phyloP scores from a whole-genome alignment of 2,329 filamentous ascomycete genomes.

The Trichoderma sp. region DNA sequence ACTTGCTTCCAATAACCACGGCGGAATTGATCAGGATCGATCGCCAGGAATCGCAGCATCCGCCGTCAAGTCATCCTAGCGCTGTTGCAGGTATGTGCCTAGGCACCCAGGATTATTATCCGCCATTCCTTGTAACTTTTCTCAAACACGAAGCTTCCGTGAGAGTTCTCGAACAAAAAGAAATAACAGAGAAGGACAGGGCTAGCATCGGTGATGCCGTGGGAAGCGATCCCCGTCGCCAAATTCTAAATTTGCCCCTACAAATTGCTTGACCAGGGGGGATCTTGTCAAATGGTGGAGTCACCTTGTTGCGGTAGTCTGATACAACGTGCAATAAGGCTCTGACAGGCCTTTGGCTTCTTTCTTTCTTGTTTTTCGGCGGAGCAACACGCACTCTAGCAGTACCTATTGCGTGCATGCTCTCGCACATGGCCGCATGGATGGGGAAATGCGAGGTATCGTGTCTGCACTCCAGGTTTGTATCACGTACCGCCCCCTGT shows the following conservation, averaged over 20 bases:
- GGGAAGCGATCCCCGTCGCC: not conserved
- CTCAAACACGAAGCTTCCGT: slow-evolving; percentile 7
- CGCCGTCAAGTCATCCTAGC: slow-evolving; percentile 1
- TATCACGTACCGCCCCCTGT: not conserved
- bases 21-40: not conserved
- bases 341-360: slow-evolving; percentile 4
- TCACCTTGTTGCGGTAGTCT: slow-evolving; percentile 12
- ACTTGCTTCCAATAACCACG: not conserved
- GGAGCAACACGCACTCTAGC: not conserved
- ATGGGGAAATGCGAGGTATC: not conserved
- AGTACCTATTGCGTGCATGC: slow-evolving; percentile 14
- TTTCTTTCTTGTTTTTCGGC: not conserved
- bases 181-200: not conserved
- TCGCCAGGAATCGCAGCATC: not conserved
- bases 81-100: not conserved
- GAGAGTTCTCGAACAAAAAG: slow-evolving; percentile 10
- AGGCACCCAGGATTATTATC: not conserved
- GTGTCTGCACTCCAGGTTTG: not conserved
- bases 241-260: not conserved
- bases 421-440: not conserved
- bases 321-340: not conserved
- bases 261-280: slow-evolving; percentile 2
- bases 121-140: not conserved
- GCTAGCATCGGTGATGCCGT: slow-evolving; percentile 21
- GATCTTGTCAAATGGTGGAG: slow-evolving; percentile 7